A percentile compares a stretch with the other conserved stretches of the same genome.
phyloP scores from a whole-genome alignment of 192 early-diverging fungal species.

The Backusella tarrabulga region DNA sequence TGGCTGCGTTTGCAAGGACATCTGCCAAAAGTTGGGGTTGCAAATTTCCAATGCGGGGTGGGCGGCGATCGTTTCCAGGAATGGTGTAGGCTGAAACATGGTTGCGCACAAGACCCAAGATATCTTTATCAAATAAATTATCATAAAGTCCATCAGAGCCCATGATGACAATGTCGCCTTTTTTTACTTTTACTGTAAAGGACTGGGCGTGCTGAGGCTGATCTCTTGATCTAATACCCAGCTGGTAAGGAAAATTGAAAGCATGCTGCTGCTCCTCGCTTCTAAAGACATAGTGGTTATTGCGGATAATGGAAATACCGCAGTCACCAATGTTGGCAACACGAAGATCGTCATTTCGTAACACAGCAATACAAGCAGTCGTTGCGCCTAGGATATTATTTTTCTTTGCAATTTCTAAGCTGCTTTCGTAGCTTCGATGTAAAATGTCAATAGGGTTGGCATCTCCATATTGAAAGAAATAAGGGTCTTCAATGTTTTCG shows the following conservation, averaged over 20 bases:
- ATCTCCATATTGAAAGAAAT: conserved; percentile 77
- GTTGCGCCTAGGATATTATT: conserved; percentile 84
- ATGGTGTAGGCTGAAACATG: conserved; percentile 24
- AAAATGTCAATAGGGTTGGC: conserved; percentile 81
- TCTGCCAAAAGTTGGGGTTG: conserved; percentile 80
- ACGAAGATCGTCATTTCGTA: conserved; percentile 88
- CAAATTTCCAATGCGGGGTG: conserved; percentile 52
- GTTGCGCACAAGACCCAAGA: conserved; percentile 59
- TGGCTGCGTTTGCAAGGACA: conserved; percentile 74
- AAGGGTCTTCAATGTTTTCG: conserved; percentile 78
- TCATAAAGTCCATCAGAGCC: conserved; percentile 96
- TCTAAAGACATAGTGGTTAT: conserved; percentile 83
- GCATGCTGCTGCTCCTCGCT: conserved; percentile 98
- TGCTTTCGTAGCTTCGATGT: conserved; percentile 73
- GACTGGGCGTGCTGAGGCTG: conserved; percentile 76
- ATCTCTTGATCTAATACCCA: conserved; percentile 82
- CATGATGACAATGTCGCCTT: conserved; percentile 91
- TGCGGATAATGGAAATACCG: conserved; percentile 82
- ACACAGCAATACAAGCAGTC: conserved; percentile 85
- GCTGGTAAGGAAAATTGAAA: conserved; percentile 96
- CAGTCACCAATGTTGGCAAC: conserved; percentile 95
- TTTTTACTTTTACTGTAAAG: conserved; percentile 80
- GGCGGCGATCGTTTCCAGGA: conserved; percentile 22
- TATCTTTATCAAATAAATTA: conserved; percentile 97
- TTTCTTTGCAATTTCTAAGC: conserved; percentile 65